Evolutionary conservation across 2,329 filamentous ascomycete genomes (phyloP), one percentile per base, ranked within the genome.

Genomic region (Microthyrium microscopicum): DNA sequence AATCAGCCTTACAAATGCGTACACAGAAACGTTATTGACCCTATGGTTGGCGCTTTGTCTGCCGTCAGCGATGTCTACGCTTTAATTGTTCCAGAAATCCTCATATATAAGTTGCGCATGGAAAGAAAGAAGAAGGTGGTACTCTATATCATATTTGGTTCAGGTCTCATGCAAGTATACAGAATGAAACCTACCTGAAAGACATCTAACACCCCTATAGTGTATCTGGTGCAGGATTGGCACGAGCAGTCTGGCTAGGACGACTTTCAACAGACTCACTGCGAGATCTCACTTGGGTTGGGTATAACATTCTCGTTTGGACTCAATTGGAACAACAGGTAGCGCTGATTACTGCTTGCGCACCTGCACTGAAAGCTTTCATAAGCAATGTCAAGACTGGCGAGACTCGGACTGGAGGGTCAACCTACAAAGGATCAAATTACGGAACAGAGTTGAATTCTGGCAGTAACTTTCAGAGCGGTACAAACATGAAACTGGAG

Each of bases 221-320:
- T 33, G 44, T 47, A 3, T 39, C 50, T 3, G 49, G 40, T 9
- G 46, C 48, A 4, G 50, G 48, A 17, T 41, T 48, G 17, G 44
- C 46, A 20, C 41, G 53, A 17, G 51, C 52, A 9, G 40, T 47
- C 26, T 50, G 46, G 29, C 41, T 51, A 12, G 28, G 28, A 11
- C 33, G 39, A 17, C 35, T 52, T 8, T 37, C 29, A 13, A 38
- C 19, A 39, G 40, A 36, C 6, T 26, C 15, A 37, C 37, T 22
- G 40, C 22, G 41, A 22, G 45, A 48, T 32, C 37, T 42, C n/a
- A 46, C 45, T 4, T 46, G 46, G 46, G 43, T 44, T 18, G 43
- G 39, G 13, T 50, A 44, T 41, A 42, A 45, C 19, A 39, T 48
- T 20, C 44, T 45, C 38, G 31, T 46, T 18, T 48, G 40, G 29